A percentile compares a stretch with the other conserved stretches of the same genome.
These are phyloP conservation scores for Neopestalotiopsis sp. DNA, from an alignment of 2,329 filamentous ascomycete species.

Conservation along the genomic window DNA sequence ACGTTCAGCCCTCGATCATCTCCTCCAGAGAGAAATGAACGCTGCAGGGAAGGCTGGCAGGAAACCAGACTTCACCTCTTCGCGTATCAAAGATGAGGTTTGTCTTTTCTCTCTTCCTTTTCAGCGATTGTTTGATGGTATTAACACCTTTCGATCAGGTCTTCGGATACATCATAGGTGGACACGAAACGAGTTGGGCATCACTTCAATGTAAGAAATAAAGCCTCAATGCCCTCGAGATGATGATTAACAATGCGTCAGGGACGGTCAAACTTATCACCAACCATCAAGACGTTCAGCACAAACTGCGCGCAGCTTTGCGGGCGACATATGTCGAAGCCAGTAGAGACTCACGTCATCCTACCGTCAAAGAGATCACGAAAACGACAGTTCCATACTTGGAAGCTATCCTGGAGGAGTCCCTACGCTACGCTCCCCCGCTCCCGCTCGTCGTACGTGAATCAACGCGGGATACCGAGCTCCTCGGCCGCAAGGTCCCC, in stretches of 20 bases:
- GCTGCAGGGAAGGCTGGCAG: slow-evolving; percentile 36
- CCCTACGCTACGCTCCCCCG: slow-evolving; percentile 74
- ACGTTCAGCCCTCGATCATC: slow-evolving; percentile 35
- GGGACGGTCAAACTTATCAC: slow-evolving; percentile 27
- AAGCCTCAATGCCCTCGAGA: neutral
- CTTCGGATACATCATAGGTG: slow-evolving; percentile 33
- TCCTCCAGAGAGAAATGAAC: slow-evolving; percentile 38
- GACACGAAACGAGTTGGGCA: slow-evolving; percentile 32
- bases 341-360: slow-evolving; percentile 20
- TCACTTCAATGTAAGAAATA: slow-evolving; percentile 25
- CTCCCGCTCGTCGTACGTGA: slow-evolving; percentile 74
- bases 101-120: neutral
- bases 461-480: slow-evolving; percentile 66
- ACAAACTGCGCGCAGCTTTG: slow-evolving; percentile 22
- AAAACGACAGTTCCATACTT: slow-evolving; percentile 67
- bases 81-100: slow-evolving; percentile 38
- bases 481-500: slow-evolving; percentile 69
- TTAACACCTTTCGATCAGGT: slow-evolving; percentile 21
- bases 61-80: slow-evolving; percentile 33
- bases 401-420: slow-evolving; percentile 78
- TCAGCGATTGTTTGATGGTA: neutral
- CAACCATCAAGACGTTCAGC: slow-evolving; percentile 22
- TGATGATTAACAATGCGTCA: neutral
- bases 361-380: slow-evolving; percentile 20
- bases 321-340: slow-evolving; percentile 21